phyloP scores from a whole-genome alignment of 129 eudicot genomes.

The Ambrosia trifida region DNA sequence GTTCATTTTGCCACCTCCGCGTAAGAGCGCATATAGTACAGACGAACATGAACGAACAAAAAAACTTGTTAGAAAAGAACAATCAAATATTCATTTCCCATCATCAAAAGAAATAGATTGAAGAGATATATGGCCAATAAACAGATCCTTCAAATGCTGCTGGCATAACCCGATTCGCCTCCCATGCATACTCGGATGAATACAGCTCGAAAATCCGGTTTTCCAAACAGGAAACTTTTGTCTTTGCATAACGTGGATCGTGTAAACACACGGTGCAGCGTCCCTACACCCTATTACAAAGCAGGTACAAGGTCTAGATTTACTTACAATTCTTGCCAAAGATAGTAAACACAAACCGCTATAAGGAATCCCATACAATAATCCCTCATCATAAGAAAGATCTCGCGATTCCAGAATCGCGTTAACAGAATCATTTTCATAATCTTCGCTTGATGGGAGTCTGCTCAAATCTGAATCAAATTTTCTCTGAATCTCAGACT shows the following conservation, averaged over 20 bases:
- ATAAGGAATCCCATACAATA: conserved; percentile 57
- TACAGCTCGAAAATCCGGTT: conserved; percentile 70
- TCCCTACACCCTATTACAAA: conserved; percentile 71
- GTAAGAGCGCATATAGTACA: neutral
- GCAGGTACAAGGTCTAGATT: conserved; percentile 69
- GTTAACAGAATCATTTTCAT: conserved; percentile 30
- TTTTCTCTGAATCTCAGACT: conserved; percentile 57
- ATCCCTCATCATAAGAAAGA: conserved; percentile 48
- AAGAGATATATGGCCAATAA: conserved; percentile 74
- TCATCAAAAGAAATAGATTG: conserved; percentile 77
- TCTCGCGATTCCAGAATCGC: conserved; percentile 22
- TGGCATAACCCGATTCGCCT: conserved; percentile 79
- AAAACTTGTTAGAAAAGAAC: neutral
- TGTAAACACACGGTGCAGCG: conserved; percentile 74
- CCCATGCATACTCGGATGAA: conserved; percentile 77
- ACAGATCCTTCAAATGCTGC: conserved; percentile 75
- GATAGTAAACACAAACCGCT: conserved; percentile 74
- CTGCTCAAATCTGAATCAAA: conserved; percentile 62
- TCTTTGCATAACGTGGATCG: conserved; percentile 78
- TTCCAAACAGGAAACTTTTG: conserved; percentile 85
- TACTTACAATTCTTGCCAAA: conserved; percentile 65
- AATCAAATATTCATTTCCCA: conserved; percentile 45
- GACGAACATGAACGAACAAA: neutral
- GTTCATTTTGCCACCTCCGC: neutral
- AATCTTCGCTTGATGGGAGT: conserved; percentile 60